Percentiles rank a stretch among this genome's conserved stretches.
These are phyloP conservation scores for Thymus quinquecostatus DNA, from an alignment of 257 asterid genomes.

Conservation along the genomic window DNA sequence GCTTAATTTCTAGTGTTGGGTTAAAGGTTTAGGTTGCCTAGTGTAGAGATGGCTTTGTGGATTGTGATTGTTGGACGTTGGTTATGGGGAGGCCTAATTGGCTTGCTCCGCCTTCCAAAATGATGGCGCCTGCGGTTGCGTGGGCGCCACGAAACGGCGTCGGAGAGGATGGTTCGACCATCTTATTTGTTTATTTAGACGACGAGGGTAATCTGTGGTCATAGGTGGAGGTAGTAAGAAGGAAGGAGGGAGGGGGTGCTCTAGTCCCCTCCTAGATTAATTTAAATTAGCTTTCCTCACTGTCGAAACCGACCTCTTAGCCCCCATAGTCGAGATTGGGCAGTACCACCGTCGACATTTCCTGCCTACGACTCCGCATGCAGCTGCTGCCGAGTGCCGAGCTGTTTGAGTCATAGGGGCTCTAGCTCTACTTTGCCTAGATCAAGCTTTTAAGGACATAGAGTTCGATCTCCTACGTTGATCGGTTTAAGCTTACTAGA, in stretches of 20 bases:
- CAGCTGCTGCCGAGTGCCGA: not conserved
- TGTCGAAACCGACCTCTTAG: too few relatives aligned
- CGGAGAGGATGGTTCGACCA: not conserved
- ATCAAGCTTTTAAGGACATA: not conserved
- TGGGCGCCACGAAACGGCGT: not conserved
- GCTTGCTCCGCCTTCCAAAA: not conserved
- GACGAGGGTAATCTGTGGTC: not conserved
- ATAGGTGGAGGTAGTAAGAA: too few relatives aligned
- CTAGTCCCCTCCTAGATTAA: too few relatives aligned
- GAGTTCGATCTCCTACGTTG: constrained; percentile 7
- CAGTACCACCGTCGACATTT: too few relatives aligned
- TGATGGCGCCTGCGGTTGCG: not conserved
- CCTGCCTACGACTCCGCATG: too few relatives aligned
- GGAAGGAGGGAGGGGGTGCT: too few relatives aligned
- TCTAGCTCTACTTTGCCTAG: not conserved
- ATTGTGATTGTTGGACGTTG: not conserved
- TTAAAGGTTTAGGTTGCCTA: constrained; percentile 7
- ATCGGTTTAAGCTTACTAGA: constrained; percentile 2
- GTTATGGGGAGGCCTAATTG: not conserved
- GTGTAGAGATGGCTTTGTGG: constrained; percentile 13
- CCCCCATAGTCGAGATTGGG: too few relatives aligned
- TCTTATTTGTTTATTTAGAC: too few relatives aligned
- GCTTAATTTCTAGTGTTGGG: not conserved
- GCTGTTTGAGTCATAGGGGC: not conserved
- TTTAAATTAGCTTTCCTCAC: too few relatives aligned